Conservation (phyloP, 2,329 filamentous ascomycete species). For the Trichoderma lentiforme region DNA sequence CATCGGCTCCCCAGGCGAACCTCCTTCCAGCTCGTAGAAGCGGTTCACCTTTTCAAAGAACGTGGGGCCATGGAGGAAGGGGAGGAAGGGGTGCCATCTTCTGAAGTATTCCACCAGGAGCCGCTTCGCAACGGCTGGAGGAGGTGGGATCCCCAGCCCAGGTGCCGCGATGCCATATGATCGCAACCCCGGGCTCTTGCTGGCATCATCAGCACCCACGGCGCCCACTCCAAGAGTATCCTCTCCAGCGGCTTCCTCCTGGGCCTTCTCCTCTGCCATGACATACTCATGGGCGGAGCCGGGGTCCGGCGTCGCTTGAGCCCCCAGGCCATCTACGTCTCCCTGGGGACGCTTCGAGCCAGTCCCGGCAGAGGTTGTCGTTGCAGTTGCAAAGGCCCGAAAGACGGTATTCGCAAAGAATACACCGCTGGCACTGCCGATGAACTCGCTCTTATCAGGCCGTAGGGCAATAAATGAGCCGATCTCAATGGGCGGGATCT, state of each 20-base stretch:
- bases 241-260: constrained; percentile 6
- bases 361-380: background rate
- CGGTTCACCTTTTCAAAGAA: constrained; percentile 13
- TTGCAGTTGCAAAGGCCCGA: constrained; percentile 6
- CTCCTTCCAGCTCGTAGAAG: background rate
- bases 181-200: constrained; percentile 1
- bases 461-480: constrained; percentile 18
- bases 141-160: background rate
- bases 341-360: constrained; percentile 7
- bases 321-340: background rate
- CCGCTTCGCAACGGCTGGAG: constrained; percentile 9
- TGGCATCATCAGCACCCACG: constrained; percentile 9
- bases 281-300: constrained; percentile 15
- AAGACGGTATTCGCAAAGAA: constrained; percentile 16
- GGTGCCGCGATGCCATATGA: constrained; percentile 9
- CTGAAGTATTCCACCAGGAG: constrained; percentile 11
- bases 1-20: background rate
- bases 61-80: constrained; percentile 9
- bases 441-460: constrained; percentile 15
- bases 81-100: constrained; percentile 9
- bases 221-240: background rate
- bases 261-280: constrained; percentile 13
- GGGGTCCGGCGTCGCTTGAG: constrained; percentile 5
- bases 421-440: constrained; percentile 13
- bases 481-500: constrained; percentile 15